Evolutionary conservation across 306 rosid species (phyloP).

Genomic region (Casuarina equisetifolia): DNA sequence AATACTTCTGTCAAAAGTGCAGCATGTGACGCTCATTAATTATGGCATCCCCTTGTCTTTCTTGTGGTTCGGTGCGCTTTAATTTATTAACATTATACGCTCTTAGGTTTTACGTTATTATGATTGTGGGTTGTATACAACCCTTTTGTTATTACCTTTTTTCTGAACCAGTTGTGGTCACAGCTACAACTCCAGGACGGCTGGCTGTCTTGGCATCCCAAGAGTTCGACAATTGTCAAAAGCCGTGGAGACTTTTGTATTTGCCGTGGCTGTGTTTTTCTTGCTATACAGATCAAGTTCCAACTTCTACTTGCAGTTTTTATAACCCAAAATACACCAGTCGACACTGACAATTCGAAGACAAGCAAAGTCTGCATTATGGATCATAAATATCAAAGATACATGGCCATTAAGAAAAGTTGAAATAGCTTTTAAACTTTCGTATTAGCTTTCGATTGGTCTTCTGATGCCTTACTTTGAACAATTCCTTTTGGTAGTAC

Average conservation of each 20-base stretch:
- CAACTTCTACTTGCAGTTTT: neutral
- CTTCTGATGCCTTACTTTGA: too few species aligned
- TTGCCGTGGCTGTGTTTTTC: too few species aligned
- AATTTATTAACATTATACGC: conserved; percentile 23
- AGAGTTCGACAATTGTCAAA: conserved; percentile 8
- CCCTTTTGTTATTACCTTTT: neutral
- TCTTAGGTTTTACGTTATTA: conserved; percentile 26
- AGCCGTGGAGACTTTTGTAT: neutral
- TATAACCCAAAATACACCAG: neutral
- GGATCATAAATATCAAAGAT: neutral
- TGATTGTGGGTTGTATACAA: conserved; percentile 5
- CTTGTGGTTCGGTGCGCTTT: conserved; percentile 42
- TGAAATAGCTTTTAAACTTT: neutral
- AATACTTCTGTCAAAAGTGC: conserved; percentile 47
- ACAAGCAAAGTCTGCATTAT: conserved; percentile 1
- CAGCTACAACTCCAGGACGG: conserved; percentile 31
- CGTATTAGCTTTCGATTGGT: neutral
- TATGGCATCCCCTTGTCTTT: conserved; percentile 66
- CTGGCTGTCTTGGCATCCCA: conserved; percentile 31
- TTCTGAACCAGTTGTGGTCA: conserved; percentile 22
- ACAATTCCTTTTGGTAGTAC: too few species aligned
- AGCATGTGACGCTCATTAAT: conserved; percentile 57
- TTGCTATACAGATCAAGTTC: neutral
- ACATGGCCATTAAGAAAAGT: neutral
- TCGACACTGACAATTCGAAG: neutral